These are phyloP conservation scores for Citrus inodora DNA, from an alignment of 345 rosid genomes.

Conservation along the genomic window DNA sequence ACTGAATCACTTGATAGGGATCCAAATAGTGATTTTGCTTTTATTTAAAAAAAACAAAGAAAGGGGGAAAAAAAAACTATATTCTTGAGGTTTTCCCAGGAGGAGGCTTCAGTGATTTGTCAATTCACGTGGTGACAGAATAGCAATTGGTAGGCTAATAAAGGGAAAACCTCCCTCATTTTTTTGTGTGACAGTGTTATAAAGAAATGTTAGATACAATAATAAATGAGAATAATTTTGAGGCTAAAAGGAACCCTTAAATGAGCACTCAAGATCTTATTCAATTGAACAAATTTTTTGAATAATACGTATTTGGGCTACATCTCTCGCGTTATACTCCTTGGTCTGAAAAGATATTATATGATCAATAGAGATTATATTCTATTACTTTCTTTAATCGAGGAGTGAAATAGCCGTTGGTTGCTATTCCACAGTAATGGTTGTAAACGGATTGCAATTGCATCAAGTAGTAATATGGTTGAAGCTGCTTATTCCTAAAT, in stretches of 20 bases:
- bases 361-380: too few species aligned
- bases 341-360: background rate
- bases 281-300: too few species aligned
- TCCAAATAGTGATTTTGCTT: background rate
- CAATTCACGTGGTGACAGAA: background rate
- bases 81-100: constrained; percentile 22
- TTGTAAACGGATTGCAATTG: too few species aligned
- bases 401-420: background rate
- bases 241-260: background rate
- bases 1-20: constrained; percentile 1
- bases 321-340: background rate
- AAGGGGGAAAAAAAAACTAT: background rate
- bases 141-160: background rate
- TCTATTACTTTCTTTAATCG: background rate
- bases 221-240: background rate
- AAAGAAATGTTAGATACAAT: background rate
- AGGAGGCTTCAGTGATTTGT: background rate
- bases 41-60: background rate
- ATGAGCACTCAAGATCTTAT: too few species aligned
- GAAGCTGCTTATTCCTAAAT: background rate
- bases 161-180: constrained; percentile 17
- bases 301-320: too few species aligned
- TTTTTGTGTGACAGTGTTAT: background rate
- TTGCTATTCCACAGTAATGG: too few species aligned
- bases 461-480: too few species aligned